Evolutionary conservation across 192 early-diverging fungal species (phyloP), one percentile per base, ranked within the genome.

Genomic region (Cetraspora pellucida): DNA sequence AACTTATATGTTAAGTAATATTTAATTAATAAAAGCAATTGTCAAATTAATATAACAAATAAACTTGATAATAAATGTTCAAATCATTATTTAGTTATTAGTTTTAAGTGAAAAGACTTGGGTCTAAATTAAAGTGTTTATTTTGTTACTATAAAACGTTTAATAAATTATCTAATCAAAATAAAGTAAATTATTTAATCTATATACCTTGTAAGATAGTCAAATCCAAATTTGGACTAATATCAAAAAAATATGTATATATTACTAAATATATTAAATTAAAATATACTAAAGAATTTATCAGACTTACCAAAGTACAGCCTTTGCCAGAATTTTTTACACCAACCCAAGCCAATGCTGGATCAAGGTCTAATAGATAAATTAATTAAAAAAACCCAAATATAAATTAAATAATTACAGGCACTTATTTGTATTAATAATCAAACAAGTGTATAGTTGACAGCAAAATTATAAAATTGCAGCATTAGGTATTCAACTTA

Each of bases 331-430:
- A 89, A 10, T 92, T 84, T 81, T 94, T 95, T 30, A 86, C 88
- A 17, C 92, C 94, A 30, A 88, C 86, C 94, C 94, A 95, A 52
- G 91, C 84, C 19, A 95, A 75, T 10, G 87, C 93, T 23, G 94
- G 94, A 75, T 95, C 94, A 28, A 95, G 75, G 75, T 91, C 69
- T 71, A 71, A 17, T 28, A 2, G 21, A 71, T 30, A 17, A 14
- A 30, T 52, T 0, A 27, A 43, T 10, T 27, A 10, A 30, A 19
- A 16, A 43, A 37, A 37, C 3, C 37, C 30, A 37, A 17, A 31
- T 10, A 65, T 31, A n/a, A 2, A 2, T 25, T 37, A 37, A 37
- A 37, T 6, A 0, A 37, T 1, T 37, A 0, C 37, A 37, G 37
- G 7, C 37, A 37, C 37, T 37, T 37, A 37, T 37, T 37, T 37